phyloP scores from a whole-genome alignment of 768 basidiomycete species.

The Polyporus arcularius region DNA sequence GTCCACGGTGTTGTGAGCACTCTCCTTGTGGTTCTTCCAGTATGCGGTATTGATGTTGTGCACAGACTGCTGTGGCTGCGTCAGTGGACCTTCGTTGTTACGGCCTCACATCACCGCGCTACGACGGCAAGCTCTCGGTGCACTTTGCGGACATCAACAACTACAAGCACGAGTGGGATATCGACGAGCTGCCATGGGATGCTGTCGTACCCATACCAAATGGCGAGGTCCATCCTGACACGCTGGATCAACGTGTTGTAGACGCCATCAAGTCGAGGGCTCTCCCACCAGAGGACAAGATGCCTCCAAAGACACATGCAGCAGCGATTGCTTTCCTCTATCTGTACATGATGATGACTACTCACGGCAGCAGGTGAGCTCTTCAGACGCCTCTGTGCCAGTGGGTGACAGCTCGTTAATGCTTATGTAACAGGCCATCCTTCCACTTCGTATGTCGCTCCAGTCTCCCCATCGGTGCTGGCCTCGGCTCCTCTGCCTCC shows the following conservation, averaged over 20 bases:
- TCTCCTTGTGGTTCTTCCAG: not conserved
- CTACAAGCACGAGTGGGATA: slow-evolving; percentile 81
- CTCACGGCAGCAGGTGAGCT: slow-evolving; percentile 56
- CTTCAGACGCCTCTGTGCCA: not conserved
- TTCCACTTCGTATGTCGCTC: slow-evolving; percentile 84
- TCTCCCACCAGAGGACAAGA: slow-evolving; percentile 36
- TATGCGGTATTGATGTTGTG: slow-evolving; percentile 5
- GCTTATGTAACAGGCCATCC: slow-evolving; percentile 52
- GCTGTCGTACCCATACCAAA: slow-evolving; percentile 54
- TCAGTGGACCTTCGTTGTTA: slow-evolving; percentile 96
- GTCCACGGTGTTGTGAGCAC: slow-evolving; percentile 90
- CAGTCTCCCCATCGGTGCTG: slow-evolving; percentile 91
- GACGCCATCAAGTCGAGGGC: slow-evolving; percentile 60
- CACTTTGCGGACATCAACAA: slow-evolving; percentile 78
- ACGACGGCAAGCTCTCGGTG: slow-evolving; percentile 72
- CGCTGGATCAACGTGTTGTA: slow-evolving; percentile 72
- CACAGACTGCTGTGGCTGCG: slow-evolving; percentile 90
- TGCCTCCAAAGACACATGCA: slow-evolving; percentile 40
- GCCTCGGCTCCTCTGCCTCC: slow-evolving; percentile 95
- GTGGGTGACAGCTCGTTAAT: slow-evolving; percentile 18
- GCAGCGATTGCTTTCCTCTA: slow-evolving; percentile 84
- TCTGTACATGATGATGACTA: slow-evolving; percentile 82
- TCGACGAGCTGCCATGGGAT: slow-evolving; percentile 79
- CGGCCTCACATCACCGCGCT: slow-evolving; percentile 74
- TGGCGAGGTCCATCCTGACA: slow-evolving; percentile 58